Conservation (phyloP, 306 rosid genomes). For the Spatholobus suberectus region DNA sequence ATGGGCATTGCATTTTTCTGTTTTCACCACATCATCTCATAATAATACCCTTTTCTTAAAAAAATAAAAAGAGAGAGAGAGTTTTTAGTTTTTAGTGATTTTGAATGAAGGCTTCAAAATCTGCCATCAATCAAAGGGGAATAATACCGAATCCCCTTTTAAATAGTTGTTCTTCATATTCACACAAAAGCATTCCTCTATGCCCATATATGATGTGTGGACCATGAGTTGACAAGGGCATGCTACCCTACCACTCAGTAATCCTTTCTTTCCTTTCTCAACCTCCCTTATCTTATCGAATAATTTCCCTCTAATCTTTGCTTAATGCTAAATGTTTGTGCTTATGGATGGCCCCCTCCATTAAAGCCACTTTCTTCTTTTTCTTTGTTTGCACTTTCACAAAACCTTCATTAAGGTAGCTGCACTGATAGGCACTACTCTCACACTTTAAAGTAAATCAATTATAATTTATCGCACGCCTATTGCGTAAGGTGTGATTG, state of each 20-base stretch:
- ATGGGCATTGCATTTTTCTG: not conserved
- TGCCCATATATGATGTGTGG: constrained; percentile 40
- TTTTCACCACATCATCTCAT: not conserved
- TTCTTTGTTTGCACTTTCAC: constrained; percentile 38
- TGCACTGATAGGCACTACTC: constrained; percentile 32
- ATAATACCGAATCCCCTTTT: constrained; percentile 33
- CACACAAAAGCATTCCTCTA: not conserved
- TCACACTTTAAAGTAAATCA: constrained; percentile 31
- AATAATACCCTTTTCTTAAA: not conserved
- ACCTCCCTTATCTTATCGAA: constrained; percentile 71
- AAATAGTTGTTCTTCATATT: not conserved
- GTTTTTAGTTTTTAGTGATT: not conserved
- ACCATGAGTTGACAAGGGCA: constrained; percentile 80
- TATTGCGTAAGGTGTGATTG: not conserved
- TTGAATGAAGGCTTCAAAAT: constrained; percentile 11
- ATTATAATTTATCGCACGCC: constrained; percentile 33
- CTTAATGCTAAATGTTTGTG: constrained; percentile 75
- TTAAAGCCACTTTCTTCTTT: constrained; percentile 59
- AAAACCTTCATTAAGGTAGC: constrained; percentile 48
- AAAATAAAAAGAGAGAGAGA: no score
- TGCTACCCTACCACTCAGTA: constrained; percentile 82
- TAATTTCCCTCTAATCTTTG: constrained; percentile 74
- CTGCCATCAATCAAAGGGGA: constrained; percentile 22
- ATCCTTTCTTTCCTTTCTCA: constrained; percentile 64
- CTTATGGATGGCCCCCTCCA: constrained; percentile 80